These are phyloP conservation scores for Colletotrichum lentis DNA, from an alignment of 2,329 filamentous ascomycete species.

Conservation along the genomic window DNA sequence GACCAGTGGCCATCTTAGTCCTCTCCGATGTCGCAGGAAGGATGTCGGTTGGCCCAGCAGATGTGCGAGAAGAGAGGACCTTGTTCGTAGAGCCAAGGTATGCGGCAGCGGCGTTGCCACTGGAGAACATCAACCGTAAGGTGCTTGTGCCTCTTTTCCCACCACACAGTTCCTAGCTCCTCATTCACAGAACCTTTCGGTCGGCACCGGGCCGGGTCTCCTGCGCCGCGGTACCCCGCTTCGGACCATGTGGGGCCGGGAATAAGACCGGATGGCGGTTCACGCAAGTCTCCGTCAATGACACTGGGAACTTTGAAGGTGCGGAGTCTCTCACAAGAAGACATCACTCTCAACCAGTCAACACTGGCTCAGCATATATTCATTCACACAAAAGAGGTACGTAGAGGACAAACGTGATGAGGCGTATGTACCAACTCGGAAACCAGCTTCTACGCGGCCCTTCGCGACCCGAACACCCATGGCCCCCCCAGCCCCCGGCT, in stretches of 20 bases:
- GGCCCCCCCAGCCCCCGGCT: background rate
- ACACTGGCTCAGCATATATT: background rate
- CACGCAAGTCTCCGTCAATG: background rate
- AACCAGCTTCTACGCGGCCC: background rate
- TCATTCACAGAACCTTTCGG: background rate
- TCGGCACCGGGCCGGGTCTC: constrained; percentile 3
- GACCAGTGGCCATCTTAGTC: too few relatives aligned
- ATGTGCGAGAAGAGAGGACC: too few relatives aligned
- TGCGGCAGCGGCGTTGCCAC: too few relatives aligned
- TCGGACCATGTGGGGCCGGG: background rate
- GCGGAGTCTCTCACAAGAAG: background rate
- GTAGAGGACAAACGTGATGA: background rate
- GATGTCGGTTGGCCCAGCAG: too few relatives aligned
- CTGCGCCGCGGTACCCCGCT: background rate
- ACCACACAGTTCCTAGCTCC: background rate
- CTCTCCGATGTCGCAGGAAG: too few relatives aligned
- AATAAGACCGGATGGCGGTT: background rate
- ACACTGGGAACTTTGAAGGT: too few relatives aligned
- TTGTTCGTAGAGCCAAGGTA: too few relatives aligned
- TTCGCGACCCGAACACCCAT: background rate
- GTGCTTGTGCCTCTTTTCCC: background rate
- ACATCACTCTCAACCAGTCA: background rate
- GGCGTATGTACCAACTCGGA: constrained; percentile 19
- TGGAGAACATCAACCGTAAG: background rate
- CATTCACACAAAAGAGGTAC: background rate